phyloP scores from a whole-genome alignment of 2,329 filamentous ascomycete genomes.

The Colletotrichum tanaceti region DNA sequence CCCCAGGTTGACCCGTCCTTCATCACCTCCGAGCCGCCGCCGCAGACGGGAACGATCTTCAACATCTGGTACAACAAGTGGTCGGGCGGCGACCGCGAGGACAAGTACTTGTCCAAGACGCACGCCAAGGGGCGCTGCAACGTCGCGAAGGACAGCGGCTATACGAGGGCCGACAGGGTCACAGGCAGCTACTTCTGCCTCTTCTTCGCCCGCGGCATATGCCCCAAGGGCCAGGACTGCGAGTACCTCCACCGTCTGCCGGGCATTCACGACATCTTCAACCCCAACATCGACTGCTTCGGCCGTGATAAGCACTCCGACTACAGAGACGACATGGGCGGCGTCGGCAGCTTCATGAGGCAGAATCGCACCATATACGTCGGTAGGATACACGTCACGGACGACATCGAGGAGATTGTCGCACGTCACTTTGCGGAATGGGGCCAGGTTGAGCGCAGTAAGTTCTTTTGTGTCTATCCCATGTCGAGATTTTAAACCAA shows the following conservation, averaged over 20 bases:
- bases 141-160: constrained; percentile 80
- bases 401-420: constrained; percentile 97
- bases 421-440: constrained; percentile 96
- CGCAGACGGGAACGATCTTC: constrained; percentile 94
- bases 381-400: constrained; percentile 92
- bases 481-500: constrained; percentile 10
- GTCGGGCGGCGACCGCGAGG: constrained; percentile 93
- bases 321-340: constrained; percentile 97
- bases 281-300: constrained; percentile 95
- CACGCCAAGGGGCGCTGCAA: constrained; percentile 89
- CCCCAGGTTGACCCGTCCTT: constrained; percentile 89
- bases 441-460: constrained; percentile 86
- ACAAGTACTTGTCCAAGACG: constrained; percentile 86
- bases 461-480: constrained; percentile 39
- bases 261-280: constrained; percentile 87
- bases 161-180: constrained; percentile 80
- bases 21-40: constrained; percentile 85
- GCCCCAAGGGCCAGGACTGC: constrained; percentile 89
- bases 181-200: constrained; percentile 91
- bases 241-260: constrained; percentile 93
- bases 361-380: constrained; percentile 96
- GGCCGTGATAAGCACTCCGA: constrained; percentile 92
- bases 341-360: constrained; percentile 91
- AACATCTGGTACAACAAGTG: constrained; percentile 99
- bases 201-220: constrained; percentile 77